A percentile compares a stretch with the other conserved stretches of the same genome.
These are phyloP conservation scores for Starmerella kuoi DNA, from an alignment of 805 yeast genomes.

Conservation along the genomic window DNA sequence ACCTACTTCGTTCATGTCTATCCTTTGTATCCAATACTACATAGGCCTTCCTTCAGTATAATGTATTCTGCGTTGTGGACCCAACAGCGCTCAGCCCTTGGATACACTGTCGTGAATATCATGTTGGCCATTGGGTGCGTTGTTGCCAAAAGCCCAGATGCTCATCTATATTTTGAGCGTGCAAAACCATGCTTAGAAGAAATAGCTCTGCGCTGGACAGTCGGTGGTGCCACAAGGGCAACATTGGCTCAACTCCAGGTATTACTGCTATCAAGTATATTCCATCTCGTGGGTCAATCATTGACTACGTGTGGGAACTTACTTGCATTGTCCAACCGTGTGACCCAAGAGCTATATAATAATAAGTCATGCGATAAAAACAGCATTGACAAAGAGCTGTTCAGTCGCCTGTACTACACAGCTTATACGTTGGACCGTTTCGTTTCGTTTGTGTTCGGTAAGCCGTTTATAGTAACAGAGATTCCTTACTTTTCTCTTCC, in stretches of 20 bases:
- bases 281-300: not conserved
- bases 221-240: not conserved
- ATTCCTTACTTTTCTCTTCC: not conserved
- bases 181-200: not conserved
- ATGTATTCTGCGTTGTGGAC: not conserved
- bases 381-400: not conserved
- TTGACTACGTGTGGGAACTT: not conserved
- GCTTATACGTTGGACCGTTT: not conserved
- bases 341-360: not conserved
- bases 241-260: not conserved
- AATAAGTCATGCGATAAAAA: not conserved
- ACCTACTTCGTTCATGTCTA: not conserved
- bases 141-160: not conserved
- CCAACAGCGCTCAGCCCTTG: not conserved
- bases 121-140: not conserved
- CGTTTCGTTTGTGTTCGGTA: not conserved
- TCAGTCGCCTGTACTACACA: not conserved
- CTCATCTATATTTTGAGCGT: not conserved
- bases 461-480: not conserved
- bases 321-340: not conserved
- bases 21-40: not conserved
- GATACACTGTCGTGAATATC: not conserved
- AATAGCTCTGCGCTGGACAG: not conserved
- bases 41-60: not conserved
- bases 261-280: not conserved